These are phyloP conservation scores for Metschnikowia reukaufii DNA, from an alignment of 805 yeast genomes.

Conservation along the genomic window DNA sequence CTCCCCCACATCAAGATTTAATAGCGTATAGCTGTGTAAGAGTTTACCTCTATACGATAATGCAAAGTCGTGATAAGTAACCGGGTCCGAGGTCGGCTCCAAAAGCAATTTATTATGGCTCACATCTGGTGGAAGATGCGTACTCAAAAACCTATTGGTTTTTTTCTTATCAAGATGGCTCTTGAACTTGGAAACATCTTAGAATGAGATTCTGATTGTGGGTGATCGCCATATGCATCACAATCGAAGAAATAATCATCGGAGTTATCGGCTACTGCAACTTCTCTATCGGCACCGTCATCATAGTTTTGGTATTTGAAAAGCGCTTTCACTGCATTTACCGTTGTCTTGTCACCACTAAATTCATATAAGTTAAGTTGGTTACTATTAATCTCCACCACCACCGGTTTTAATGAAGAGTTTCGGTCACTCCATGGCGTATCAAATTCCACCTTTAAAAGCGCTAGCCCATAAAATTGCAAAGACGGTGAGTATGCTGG, in stretches of 20 bases:
- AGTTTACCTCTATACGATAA: constrained; percentile 25
- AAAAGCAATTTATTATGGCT: constrained; percentile 36
- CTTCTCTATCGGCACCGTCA: constrained; percentile 10
- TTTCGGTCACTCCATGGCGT: constrained; percentile 36
- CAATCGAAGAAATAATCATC: constrained; percentile 26
- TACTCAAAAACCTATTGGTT: constrained; percentile 16
- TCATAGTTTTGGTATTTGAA: constrained; percentile 30
- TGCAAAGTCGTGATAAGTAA: constrained; percentile 20
- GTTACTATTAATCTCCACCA: constrained; percentile 40
- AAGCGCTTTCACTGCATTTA: constrained; percentile 30
- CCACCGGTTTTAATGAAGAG: constrained; percentile 37
- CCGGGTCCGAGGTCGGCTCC: constrained; percentile 32
- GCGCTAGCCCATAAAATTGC: constrained; percentile 33
- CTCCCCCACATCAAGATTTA: constrained; percentile 32
- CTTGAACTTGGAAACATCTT: constrained; percentile 21
- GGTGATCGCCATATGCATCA: constrained; percentile 34
- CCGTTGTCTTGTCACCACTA: constrained; percentile 22
- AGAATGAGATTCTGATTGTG: constrained; percentile 1
- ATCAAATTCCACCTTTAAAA: constrained; percentile 36
- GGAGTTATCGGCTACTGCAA: constrained; percentile 5
- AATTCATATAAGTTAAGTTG: constrained; percentile 36
- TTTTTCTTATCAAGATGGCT: constrained; percentile 20
- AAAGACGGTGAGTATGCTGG: constrained; percentile 36
- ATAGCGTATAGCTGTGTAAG: constrained; percentile 30
- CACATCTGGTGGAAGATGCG: constrained; percentile 21